Conservation (phyloP, 2,329 filamentous ascomycete genomes). For the Gyromitra esculenta region DNA sequence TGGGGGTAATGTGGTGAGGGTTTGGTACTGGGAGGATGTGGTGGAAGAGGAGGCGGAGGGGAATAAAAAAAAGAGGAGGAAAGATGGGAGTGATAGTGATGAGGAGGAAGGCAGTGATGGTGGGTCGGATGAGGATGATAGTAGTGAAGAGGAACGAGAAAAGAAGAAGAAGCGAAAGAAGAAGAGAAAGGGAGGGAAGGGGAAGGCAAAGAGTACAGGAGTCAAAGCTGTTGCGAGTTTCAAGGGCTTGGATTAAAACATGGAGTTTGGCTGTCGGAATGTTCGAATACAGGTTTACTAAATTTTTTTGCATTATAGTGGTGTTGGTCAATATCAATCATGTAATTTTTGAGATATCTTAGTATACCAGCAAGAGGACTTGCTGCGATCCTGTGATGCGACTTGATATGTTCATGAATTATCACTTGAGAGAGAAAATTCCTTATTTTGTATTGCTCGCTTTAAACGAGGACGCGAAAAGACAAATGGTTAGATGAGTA, state of each 20-base stretch:
- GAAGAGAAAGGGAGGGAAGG: conserved; percentile 58
- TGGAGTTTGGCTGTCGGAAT: neutral
- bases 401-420: neutral
- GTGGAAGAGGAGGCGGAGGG: conserved; percentile 63
- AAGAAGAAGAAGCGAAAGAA: conserved; percentile 59
- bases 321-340: neutral
- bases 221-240: conserved; percentile 48
- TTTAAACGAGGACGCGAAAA: no score
- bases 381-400: neutral
- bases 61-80: conserved; percentile 59
- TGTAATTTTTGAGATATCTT: neutral
- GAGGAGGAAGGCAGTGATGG: conserved; percentile 63
- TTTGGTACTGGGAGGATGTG: conserved; percentile 77
- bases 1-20: conserved; percentile 84
- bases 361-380: neutral
- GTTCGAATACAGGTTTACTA: neutral
- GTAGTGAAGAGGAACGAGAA: conserved; percentile 63
- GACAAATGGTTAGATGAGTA: no score
- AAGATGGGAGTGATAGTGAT: conserved; percentile 60
- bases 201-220: conserved; percentile 57
- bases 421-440: neutral
- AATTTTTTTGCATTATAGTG: neutral
- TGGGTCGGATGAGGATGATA: conserved; percentile 62
- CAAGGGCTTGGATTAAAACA: conserved; percentile 47
- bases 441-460: neutral